These are phyloP conservation scores for Penicillium sp. DNA, from an alignment of 2,329 filamentous ascomycete species.

Conservation along the genomic window DNA sequence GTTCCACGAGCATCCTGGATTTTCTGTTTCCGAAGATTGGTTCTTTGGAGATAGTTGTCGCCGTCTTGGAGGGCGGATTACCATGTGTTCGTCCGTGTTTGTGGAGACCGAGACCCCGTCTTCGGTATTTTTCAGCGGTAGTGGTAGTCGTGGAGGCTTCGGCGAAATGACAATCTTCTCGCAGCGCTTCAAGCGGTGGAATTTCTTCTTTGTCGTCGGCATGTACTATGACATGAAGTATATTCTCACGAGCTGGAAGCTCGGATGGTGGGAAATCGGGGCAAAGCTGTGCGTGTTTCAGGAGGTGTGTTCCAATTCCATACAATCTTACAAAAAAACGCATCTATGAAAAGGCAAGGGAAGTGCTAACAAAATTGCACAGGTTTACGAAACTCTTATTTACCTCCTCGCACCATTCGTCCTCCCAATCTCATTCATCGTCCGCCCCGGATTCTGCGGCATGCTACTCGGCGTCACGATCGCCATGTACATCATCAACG, in stretches of 20 bases:
- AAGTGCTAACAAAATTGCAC: background rate
- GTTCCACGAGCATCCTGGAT: slow-evolving; percentile 53
- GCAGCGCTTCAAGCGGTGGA: slow-evolving; percentile 55
- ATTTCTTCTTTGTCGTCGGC: slow-evolving; percentile 55
- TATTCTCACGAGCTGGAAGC: slow-evolving; percentile 50
- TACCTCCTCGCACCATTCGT: slow-evolving; percentile 50
- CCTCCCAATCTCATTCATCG: slow-evolving; percentile 48
- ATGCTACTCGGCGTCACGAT: slow-evolving; percentile 41
- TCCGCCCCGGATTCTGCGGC: slow-evolving; percentile 44
- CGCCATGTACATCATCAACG: slow-evolving; percentile 47
- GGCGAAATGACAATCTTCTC: slow-evolving; percentile 57
- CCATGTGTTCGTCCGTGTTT: slow-evolving; percentile 53
- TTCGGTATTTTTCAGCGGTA: slow-evolving; percentile 45
- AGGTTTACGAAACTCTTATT: slow-evolving; percentile 50
- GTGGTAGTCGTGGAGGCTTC: slow-evolving; percentile 49
- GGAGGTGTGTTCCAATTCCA: slow-evolving; percentile 38
- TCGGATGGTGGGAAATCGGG: slow-evolving; percentile 53
- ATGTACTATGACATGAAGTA: slow-evolving; percentile 53
- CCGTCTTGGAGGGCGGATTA: slow-evolving; percentile 48
- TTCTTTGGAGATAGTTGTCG: slow-evolving; percentile 54
- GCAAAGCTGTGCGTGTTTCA: slow-evolving; percentile 54
- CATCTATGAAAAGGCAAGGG: background rate
- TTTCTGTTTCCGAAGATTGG: slow-evolving; percentile 55
- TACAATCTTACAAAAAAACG: too few relatives aligned
- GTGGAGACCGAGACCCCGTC: slow-evolving; percentile 54